Conservation (phyloP, 768 basidiomycete genomes). For the Tylopilus rubrobrunneus region DNA sequence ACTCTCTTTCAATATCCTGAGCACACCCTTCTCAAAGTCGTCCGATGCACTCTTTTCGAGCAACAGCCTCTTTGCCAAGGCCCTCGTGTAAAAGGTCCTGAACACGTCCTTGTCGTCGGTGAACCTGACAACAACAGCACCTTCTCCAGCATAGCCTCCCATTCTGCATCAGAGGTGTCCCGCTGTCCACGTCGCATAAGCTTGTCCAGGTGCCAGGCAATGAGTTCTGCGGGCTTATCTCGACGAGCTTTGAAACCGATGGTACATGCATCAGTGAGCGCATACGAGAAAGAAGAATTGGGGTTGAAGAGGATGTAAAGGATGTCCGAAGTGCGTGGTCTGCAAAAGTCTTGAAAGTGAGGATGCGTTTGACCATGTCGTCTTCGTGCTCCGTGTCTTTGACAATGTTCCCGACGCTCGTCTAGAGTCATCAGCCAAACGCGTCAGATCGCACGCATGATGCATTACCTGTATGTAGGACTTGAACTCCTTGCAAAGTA, state of each 20-base stretch:
- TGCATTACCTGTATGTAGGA: constrained; percentile 50
- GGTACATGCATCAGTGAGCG: constrained; percentile 67
- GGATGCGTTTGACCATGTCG: constrained; percentile 70
- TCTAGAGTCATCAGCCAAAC: constrained; percentile 33
- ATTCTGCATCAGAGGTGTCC: constrained; percentile 56
- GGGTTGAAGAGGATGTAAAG: constrained; percentile 45
- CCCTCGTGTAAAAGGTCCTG: constrained; percentile 85
- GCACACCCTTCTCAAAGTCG: constrained; percentile 80
- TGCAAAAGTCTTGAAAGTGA: constrained; percentile 60
- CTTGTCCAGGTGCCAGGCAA: constrained; percentile 86
- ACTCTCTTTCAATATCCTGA: constrained; percentile 83
- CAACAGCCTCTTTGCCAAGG: constrained; percentile 81
- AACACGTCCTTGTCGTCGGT: constrained; percentile 95
- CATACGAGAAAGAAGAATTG: constrained; percentile 60
- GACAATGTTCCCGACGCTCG: constrained; percentile 60
- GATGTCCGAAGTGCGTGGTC: constrained; percentile 47
- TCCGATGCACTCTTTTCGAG: constrained; percentile 79
- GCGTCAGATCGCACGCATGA: not conserved
- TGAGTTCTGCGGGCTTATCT: constrained; percentile 88
- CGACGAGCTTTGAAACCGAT: constrained; percentile 70
- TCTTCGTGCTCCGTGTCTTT: constrained; percentile 61
- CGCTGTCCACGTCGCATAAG: constrained; percentile 87
- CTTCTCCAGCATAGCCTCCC: constrained; percentile 58
- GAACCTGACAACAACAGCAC: constrained; percentile 72
- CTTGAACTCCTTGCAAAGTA: constrained; percentile 60